phyloP scores from a whole-genome alignment of 495 filamentous ascomycete genomes.

The Penicillium longicatenatum region DNA sequence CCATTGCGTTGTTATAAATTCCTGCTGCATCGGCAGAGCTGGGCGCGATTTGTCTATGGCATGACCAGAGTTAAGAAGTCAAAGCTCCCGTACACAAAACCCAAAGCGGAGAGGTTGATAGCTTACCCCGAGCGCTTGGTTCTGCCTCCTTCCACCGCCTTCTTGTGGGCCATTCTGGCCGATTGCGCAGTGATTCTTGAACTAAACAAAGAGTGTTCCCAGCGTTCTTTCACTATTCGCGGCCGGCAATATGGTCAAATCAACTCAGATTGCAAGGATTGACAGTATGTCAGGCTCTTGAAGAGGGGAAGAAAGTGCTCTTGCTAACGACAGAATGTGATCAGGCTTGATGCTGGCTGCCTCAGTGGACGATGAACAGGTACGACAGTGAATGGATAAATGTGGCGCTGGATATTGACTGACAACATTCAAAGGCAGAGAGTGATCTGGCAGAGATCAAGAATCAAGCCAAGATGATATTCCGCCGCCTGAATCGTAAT shows the following conservation, averaged over 20 bases:
- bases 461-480: constrained; percentile 83
- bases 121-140: constrained; percentile 21
- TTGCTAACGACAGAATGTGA: constrained; percentile 31
- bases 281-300: constrained; percentile 64
- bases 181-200: constrained; percentile 10
- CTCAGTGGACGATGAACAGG: constrained; percentile 88
- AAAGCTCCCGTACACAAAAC: background rate
- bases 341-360: constrained; percentile 91
- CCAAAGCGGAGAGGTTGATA: constrained; percentile 12
- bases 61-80: constrained; percentile 16
- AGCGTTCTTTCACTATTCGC: background rate
- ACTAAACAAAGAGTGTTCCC: constrained; percentile 18
- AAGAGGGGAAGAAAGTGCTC: background rate
- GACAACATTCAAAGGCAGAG: constrained; percentile 55
- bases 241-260: constrained; percentile 75
- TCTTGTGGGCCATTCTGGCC: constrained; percentile 38
- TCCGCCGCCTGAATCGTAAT: constrained; percentile 81
- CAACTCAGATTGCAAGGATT: constrained; percentile 89
- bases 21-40: constrained; percentile 30
- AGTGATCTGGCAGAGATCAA: constrained; percentile 85
- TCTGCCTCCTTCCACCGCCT: constrained; percentile 44
- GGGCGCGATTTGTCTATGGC: constrained; percentile 18
- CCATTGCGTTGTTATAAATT: constrained; percentile 19
- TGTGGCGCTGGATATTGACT: background rate
- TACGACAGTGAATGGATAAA: constrained; percentile 26